These are phyloP conservation scores for Heterobasidion annosum DNA, from an alignment of 1,284 basidiomycete genomes.

Conservation along the genomic window DNA sequence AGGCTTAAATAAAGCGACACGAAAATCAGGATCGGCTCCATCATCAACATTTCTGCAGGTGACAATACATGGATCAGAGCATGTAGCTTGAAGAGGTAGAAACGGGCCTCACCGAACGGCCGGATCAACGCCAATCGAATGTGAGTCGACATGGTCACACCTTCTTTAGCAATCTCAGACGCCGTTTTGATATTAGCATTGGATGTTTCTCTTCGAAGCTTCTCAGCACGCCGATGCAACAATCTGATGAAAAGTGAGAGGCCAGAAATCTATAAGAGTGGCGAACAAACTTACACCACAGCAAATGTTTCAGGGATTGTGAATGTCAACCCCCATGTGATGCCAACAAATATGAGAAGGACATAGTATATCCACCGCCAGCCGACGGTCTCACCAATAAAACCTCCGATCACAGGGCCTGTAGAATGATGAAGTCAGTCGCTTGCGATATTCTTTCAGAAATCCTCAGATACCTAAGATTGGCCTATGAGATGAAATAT, in stretches of 20 bases:
- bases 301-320: background rate
- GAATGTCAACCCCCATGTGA: background rate
- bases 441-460: too few relatives aligned
- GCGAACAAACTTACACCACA: background rate
- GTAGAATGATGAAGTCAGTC: too few relatives aligned
- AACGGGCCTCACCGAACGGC: background rate
- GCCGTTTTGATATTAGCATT: background rate
- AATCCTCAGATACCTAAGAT: background rate
- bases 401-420: background rate
- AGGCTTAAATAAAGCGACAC: slow-evolving; percentile 38
- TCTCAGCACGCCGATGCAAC: background rate
- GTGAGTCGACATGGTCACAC: background rate
- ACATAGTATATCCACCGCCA: slow-evolving; percentile 2
- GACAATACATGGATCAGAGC: slow-evolving; percentile 24
- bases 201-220: background rate
- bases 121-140: background rate
- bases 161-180: background rate
- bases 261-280: background rate
- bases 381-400: slow-evolving; percentile 11
- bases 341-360: background rate
- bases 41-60: slow-evolving; percentile 31
- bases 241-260: background rate
- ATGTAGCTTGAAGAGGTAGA: slow-evolving; percentile 19
- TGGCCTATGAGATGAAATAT: background rate
- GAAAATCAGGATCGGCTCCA: slow-evolving; percentile 37